Evolutionary conservation across 768 basidiomycete species (phyloP).

Genomic region (Trametes meyenii): DNA sequence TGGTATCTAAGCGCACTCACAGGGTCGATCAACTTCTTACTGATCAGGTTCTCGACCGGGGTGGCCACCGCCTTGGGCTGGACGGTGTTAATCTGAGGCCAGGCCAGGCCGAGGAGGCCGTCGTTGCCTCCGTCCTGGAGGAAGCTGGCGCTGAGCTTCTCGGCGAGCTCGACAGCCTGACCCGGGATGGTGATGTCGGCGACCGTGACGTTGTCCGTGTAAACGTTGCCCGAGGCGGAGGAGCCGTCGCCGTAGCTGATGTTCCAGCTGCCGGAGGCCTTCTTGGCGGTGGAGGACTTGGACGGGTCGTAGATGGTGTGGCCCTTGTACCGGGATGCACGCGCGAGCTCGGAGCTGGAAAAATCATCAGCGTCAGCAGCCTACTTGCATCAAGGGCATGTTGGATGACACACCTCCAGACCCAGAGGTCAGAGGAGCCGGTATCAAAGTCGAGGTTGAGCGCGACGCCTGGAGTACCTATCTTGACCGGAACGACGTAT

Average conservation of each 20-base stretch:
- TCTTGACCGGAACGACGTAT: slow-evolving; percentile 43
- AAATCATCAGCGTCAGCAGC: not conserved
- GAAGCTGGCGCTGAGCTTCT: slow-evolving; percentile 39
- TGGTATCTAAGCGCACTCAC: slow-evolving; percentile 3
- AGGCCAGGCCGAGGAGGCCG: slow-evolving; percentile 43
- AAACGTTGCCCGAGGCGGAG: slow-evolving; percentile 40
- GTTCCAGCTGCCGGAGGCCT: slow-evolving; percentile 35
- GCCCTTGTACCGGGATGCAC: slow-evolving; percentile 27
- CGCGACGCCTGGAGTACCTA: slow-evolving; percentile 43
- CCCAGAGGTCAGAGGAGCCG: slow-evolving; percentile 40
- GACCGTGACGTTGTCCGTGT: slow-evolving; percentile 42
- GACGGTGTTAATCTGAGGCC: slow-evolving; percentile 43
- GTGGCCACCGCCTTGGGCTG: slow-evolving; percentile 39
- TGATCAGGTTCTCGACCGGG: slow-evolving; percentile 44
- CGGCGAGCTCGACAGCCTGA: slow-evolving; percentile 42
- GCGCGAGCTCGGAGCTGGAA: slow-evolving; percentile 30
- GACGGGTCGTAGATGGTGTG: slow-evolving; percentile 35
- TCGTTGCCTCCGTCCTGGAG: slow-evolving; percentile 39
- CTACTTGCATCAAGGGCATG: not conserved
- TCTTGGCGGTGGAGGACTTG: slow-evolving; percentile 35
- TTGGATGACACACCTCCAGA: slow-evolving; percentile 26
- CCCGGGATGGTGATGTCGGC: slow-evolving; percentile 38
- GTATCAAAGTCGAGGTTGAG: slow-evolving; percentile 40
- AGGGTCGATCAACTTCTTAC: slow-evolving; percentile 35
- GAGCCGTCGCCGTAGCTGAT: slow-evolving; percentile 47